phyloP scores from a whole-genome alignment of 2,329 filamentous ascomycete genomes.

The Colletotrichum sp. region DNA sequence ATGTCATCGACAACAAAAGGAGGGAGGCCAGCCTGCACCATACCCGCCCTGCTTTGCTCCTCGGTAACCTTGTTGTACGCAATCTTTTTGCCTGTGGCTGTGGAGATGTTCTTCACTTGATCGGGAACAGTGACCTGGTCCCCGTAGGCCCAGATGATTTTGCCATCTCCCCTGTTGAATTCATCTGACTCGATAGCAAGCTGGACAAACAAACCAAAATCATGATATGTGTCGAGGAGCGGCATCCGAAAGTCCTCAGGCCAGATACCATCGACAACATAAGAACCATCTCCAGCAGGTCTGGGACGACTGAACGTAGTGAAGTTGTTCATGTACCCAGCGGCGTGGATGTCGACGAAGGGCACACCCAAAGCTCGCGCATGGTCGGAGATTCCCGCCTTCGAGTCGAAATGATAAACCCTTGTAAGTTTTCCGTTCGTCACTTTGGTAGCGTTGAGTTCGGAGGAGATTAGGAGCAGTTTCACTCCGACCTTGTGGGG shows the following conservation, averaged over 20 bases:
- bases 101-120: background rate
- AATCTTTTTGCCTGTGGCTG: background rate
- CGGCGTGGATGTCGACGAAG: background rate
- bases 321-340: background rate
- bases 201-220: background rate
- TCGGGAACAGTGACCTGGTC: background rate
- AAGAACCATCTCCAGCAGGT: background rate
- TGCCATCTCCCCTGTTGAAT: background rate
- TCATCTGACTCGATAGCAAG: background rate
- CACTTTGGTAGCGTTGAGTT: background rate
- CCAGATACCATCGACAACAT: background rate
- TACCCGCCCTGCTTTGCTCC: background rate
- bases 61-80: background rate
- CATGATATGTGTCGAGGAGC: background rate
- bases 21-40: background rate
- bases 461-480: background rate
- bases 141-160: background rate
- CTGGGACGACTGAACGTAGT: background rate
- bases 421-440: background rate
- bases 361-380: background rate
- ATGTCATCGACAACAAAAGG: background rate
- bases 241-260: background rate
- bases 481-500: background rate
- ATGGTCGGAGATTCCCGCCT: background rate
- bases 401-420: background rate